Base-by-base conservation (phyloP, 306 rosid genomes). In the Cucurbita ficifolia region DNA sequence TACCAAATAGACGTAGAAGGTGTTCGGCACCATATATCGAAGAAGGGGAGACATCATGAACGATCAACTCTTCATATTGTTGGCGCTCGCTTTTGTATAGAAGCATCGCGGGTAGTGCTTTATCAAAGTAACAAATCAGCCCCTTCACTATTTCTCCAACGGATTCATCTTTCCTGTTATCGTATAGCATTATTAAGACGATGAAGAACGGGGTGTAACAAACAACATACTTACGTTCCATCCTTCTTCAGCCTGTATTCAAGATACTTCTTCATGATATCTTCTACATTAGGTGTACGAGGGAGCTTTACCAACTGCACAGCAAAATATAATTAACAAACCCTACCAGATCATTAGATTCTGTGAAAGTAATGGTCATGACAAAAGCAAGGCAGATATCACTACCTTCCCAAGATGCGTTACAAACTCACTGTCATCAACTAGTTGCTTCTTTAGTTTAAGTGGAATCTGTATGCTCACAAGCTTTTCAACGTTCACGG, bases 231-330 rank as follows among this genome's bases (percentile, higher is more conserved):
- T 90, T 89, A 90, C 96, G 10, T 35, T 74, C 82, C 96, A 82
- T 83, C 87, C 82, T 86, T 88, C 84, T 85, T 86, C 62, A 75
- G 60, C 82, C 83, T 84, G 86, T 83, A 80, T 65, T 86, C 92
- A 63, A 82, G 78, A 83, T 94, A 94, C 39, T 83, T 86, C 80
- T 82, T 80, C 82, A 90, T 50, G 79, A 90, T 87, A 77, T 89
- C 90, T 49, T 85, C 88, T 38, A 90, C 92, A 81, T 81, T 94
- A 70, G 94, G 98, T 55, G 79, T 70, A 4, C 98, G 92, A 18
- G 98, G 98, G 80, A 93, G 97, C 81, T 87, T 93, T 57, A 90
- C 94, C 52, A 88, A 94, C 98, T 90, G 97, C 87, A 85, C 74
- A 45, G 58, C 22, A 54, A 45, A 52, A 72, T 53, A 7, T 54